Percentiles rank a stretch among this genome's conserved stretches.
phyloP scores from a whole-genome alignment of 352 stramenopile genomes.

The Thraustotheca clavata region DNA sequence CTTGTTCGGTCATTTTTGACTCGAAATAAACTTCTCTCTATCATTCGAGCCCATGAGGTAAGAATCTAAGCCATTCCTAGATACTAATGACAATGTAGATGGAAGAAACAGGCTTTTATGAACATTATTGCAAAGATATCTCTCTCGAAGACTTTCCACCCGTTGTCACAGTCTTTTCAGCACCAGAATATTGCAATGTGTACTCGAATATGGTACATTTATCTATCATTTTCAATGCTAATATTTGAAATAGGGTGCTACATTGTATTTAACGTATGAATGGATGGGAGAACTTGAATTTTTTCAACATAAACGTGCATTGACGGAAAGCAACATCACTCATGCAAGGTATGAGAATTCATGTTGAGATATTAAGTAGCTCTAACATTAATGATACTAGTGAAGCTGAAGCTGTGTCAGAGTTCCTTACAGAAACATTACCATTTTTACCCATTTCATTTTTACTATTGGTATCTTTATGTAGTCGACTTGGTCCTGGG shows the following conservation, averaged over 20 bases:
- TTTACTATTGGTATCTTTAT: constrained; percentile 58
- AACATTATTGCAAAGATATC: constrained; percentile 38
- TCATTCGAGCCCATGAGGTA: constrained; percentile 70
- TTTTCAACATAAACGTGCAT: constrained; percentile 49
- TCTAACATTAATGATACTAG: constrained; percentile 29
- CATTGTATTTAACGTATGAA: constrained; percentile 54
- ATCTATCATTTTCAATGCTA: neutral
- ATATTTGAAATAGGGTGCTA: constrained; percentile 37
- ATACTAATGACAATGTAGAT: constrained; percentile 25
- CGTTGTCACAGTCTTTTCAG: constrained; percentile 61
- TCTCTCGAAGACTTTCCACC: constrained; percentile 13
- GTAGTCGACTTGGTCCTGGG: constrained; percentile 41
- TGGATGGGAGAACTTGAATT: constrained; percentile 37
- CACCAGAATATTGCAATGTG: constrained; percentile 77
- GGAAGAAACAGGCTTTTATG: constrained; percentile 63
- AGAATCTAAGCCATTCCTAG: neutral
- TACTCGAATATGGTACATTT: constrained; percentile 53
- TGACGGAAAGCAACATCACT: neutral
- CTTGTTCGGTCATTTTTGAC: constrained; percentile 55
- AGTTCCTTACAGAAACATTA: constrained; percentile 45
- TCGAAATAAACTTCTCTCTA: constrained; percentile 52
- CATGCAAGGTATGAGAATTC: constrained; percentile 21
- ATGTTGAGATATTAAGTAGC: too few species aligned
- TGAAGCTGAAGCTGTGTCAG: constrained; percentile 44
- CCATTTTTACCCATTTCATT: constrained; percentile 75